These are phyloP conservation scores for Tagetes patula DNA, from an alignment of 129 eudicot genomes.

Conservation along the genomic window DNA sequence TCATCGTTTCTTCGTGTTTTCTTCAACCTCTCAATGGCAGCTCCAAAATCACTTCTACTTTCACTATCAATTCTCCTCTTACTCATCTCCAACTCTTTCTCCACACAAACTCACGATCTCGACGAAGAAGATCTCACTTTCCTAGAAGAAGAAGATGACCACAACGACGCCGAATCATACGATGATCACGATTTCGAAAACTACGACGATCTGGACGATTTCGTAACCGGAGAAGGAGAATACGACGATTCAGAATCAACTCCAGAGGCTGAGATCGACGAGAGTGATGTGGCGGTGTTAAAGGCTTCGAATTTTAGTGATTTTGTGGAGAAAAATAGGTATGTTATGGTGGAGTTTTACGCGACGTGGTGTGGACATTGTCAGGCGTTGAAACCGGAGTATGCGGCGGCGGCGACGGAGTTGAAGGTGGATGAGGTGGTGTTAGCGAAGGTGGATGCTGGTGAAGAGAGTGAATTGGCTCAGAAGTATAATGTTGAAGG, in stretches of 20 bases:
- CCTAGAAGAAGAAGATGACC: slow-evolving; percentile 51
- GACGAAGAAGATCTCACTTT: slow-evolving; percentile 65
- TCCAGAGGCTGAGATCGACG: slow-evolving; percentile 48
- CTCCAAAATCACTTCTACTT: slow-evolving; percentile 27
- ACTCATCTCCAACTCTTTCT: slow-evolving; percentile 25
- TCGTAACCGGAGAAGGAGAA: slow-evolving; percentile 17
- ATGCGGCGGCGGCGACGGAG: slow-evolving; percentile 81
- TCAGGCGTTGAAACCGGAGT: slow-evolving; percentile 75
- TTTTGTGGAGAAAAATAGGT: slow-evolving; percentile 46
- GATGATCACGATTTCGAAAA: slow-evolving; percentile 42
- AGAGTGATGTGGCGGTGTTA: slow-evolving; percentile 65
- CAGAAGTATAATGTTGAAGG: slow-evolving; percentile 67
- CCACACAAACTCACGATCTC: slow-evolving; percentile 25
- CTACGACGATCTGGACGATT: slow-evolving; percentile 45
- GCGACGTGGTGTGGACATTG: slow-evolving; percentile 93
- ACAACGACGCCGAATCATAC: slow-evolving; percentile 26
- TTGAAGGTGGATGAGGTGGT: slow-evolving; percentile 58
- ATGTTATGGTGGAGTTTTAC: slow-evolving; percentile 83
- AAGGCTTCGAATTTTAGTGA: slow-evolving; percentile 57
- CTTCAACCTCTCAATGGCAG: slow-evolving; percentile 43
- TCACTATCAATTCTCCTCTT: slow-evolving; percentile 41
- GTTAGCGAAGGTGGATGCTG: slow-evolving; percentile 80
- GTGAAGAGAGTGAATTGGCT: slow-evolving; percentile 64
- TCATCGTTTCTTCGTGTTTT: slow-evolving; percentile 23
- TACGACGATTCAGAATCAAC: slow-evolving; percentile 25